Evolutionary conservation across 345 rosid genomes (phyloP).

Genomic region (Abelmoschus esculentus): DNA sequence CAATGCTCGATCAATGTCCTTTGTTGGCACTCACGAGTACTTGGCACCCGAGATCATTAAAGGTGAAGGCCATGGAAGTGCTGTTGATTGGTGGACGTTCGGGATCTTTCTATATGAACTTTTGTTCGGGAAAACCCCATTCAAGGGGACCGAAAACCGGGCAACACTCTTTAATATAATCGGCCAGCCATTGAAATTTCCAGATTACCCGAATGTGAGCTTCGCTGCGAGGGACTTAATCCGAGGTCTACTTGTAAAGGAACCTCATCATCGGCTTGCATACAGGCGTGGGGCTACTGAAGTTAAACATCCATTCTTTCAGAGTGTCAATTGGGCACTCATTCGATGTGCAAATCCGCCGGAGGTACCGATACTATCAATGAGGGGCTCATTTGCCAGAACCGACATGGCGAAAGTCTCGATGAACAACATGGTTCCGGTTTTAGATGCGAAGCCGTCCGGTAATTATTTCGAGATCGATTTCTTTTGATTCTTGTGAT

Average conservation of each 20-base stretch:
- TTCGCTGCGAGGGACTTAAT: slow-evolving; percentile 71
- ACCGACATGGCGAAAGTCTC: slow-evolving; percentile 24
- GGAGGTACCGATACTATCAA: slow-evolving; percentile 40
- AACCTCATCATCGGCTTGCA: slow-evolving; percentile 69
- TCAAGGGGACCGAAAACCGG: slow-evolving; percentile 58
- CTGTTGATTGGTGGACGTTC: slow-evolving; percentile 92
- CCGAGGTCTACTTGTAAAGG: slow-evolving; percentile 69
- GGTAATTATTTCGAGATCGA: slow-evolving; percentile 70
- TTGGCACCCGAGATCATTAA: slow-evolving; percentile 82
- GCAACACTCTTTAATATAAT: slow-evolving; percentile 65
- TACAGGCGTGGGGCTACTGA: slow-evolving; percentile 77
- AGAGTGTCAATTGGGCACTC: slow-evolving; percentile 77
- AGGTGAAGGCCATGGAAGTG: slow-evolving; percentile 88
- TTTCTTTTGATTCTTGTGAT: slow-evolving; percentile 47
- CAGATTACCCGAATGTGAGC: slow-evolving; percentile 68
- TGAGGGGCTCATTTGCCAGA: slow-evolving; percentile 22
- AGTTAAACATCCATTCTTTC: slow-evolving; percentile 78
- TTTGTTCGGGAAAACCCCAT: slow-evolving; percentile 72
- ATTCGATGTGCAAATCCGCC: slow-evolving; percentile 79
- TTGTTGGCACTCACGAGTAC: slow-evolving; percentile 87
- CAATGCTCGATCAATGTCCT: slow-evolving; percentile 74
- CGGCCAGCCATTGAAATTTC: slow-evolving; percentile 65
- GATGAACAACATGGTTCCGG: slow-evolving; percentile 4
- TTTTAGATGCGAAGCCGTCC: slow-evolving; percentile 41
- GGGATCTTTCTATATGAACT: slow-evolving; percentile 84